A percentile compares a stretch with the other conserved stretches of the same genome.
These are phyloP conservation scores for Penicillium nucicola DNA, from an alignment of 495 filamentous ascomycete genomes.

Conservation along the genomic window DNA sequence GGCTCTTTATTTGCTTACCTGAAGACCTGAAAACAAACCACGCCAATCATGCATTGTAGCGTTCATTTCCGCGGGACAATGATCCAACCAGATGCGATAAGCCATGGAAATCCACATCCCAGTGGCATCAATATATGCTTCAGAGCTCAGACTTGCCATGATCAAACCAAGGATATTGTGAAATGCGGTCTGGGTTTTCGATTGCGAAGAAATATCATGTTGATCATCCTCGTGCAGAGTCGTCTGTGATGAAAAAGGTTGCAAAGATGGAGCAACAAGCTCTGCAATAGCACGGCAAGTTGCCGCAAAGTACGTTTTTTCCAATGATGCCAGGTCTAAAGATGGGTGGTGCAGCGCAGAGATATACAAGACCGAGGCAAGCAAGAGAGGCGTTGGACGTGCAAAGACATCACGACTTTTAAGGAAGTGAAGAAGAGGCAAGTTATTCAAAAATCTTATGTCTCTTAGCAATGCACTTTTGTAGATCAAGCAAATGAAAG, in stretches of 20 bases:
- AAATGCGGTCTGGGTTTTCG: slow-evolving; percentile 15
- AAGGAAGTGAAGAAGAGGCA: slow-evolving; percentile 39
- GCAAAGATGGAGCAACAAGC: slow-evolving; percentile 18
- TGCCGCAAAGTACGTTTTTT: slow-evolving; percentile 31
- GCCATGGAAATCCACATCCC: slow-evolving; percentile 41
- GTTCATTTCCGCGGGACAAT: slow-evolving; percentile 23
- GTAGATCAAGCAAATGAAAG: neutral
- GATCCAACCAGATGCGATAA: slow-evolving; percentile 35
- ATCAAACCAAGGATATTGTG: slow-evolving; percentile 39
- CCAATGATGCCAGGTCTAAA: slow-evolving; percentile 22
- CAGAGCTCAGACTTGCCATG: slow-evolving; percentile 40
- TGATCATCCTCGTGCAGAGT: neutral
- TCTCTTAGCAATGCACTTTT: neutral
- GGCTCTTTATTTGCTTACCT: slow-evolving; percentile 16
- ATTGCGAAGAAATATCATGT: neutral
- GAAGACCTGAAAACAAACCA: slow-evolving; percentile 36
- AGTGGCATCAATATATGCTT: slow-evolving; percentile 34
- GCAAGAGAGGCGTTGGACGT: slow-evolving; percentile 33
- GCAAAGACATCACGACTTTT: slow-evolving; percentile 30
- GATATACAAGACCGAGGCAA: slow-evolving; percentile 40
- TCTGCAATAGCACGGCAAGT: slow-evolving; percentile 36
- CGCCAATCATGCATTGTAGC: slow-evolving; percentile 28
- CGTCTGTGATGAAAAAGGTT: neutral
- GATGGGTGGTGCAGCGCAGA: slow-evolving; percentile 32
- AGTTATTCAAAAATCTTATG: slow-evolving; percentile 32